These are phyloP conservation scores for Tremellales sp. DNA, from an alignment of 1,284 basidiomycete genomes.

Conservation along the genomic window DNA sequence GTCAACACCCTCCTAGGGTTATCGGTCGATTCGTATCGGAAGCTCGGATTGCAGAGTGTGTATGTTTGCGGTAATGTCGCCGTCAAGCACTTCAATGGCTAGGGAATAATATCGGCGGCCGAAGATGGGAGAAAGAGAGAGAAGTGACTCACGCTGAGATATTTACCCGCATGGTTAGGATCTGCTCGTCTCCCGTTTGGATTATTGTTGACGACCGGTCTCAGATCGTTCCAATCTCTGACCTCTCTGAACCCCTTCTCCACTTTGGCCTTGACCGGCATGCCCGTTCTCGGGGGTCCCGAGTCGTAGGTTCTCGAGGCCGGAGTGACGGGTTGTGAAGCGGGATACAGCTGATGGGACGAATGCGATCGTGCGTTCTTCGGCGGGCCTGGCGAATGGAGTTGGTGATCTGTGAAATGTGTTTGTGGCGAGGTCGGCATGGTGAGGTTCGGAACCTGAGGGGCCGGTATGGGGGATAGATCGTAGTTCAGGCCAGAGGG, in stretches of 20 bases:
- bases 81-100: conserved; percentile 85
- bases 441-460: conserved; percentile 27
- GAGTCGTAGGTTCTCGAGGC: conserved; percentile 21
- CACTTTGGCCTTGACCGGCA: conserved; percentile 3
- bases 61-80: conserved; percentile 82
- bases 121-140: background rate
- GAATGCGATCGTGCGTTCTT: background rate
- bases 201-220: conserved; percentile 32
- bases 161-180: conserved; percentile 40
- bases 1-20: conserved; percentile 92
- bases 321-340: conserved; percentile 38
- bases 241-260: conserved; percentile 39
- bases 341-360: conserved; percentile 26
- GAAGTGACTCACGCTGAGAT: conserved; percentile 39
- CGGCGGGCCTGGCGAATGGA: no score
- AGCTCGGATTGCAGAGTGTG: conserved; percentile 84
- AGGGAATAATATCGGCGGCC: conserved; percentile 3
- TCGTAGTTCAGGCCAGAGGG: background rate
- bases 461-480: conserved; percentile 18
- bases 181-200: conserved; percentile 42
- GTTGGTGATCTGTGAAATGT: no score
- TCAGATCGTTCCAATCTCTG: conserved; percentile 34
- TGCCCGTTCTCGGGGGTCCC: conserved; percentile 16
- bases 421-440: conserved; percentile 16
- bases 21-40: conserved; percentile 85